A percentile compares a stretch with the other conserved stretches of the same genome.
Evolutionary conservation across 2,329 filamentous ascomycete genomes (phyloP).

Genomic region (Byssothecium circinans): DNA sequence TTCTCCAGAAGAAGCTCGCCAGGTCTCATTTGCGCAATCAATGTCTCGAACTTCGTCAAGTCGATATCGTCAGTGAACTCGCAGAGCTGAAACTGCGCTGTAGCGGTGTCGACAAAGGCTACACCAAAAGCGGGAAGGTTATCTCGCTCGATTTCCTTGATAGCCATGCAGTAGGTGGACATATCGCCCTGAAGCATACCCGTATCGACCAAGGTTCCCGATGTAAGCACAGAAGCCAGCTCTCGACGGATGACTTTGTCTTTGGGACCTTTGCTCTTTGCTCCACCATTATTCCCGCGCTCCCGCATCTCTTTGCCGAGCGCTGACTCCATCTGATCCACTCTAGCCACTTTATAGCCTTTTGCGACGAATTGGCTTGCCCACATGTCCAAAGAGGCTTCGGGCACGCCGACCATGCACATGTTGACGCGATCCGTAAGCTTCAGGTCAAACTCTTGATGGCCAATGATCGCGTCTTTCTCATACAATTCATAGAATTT

Average conservation of each 20-base stretch:
- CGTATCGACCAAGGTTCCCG: conserved; percentile 90
- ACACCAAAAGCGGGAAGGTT: conserved; percentile 84
- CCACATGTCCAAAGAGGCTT: conserved; percentile 94
- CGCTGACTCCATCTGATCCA: conserved; percentile 96
- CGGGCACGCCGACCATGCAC: conserved; percentile 98
- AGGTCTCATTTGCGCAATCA: conserved; percentile 88
- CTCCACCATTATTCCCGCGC: conserved; percentile 61
- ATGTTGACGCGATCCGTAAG: conserved; percentile 98
- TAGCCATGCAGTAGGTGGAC: conserved; percentile 92
- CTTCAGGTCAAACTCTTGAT: conserved; percentile 96
- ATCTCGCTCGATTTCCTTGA: conserved; percentile 72
- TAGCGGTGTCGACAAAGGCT: conserved; percentile 92
- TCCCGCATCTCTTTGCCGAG: conserved; percentile 99
- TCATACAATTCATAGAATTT: conserved; percentile 99
- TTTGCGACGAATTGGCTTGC: conserved; percentile 98
- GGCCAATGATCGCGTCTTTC: conserved; percentile 93
- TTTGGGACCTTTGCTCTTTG: conserved; percentile 62
- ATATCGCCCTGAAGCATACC: conserved; percentile 98
- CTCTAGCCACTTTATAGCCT: conserved; percentile 93
- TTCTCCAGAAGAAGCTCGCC: conserved; percentile 87
- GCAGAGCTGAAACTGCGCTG: conserved; percentile 90
- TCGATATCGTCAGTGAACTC: conserved; percentile 91
- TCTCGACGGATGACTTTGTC: conserved; percentile 95
- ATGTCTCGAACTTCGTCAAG: conserved; percentile 94
- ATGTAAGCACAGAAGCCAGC: conserved; percentile 85